Evolutionary conservation across 441 rosid species (phyloP), one percentile per base, ranked within the genome.

Genomic region (Populus tomentosa): DNA sequence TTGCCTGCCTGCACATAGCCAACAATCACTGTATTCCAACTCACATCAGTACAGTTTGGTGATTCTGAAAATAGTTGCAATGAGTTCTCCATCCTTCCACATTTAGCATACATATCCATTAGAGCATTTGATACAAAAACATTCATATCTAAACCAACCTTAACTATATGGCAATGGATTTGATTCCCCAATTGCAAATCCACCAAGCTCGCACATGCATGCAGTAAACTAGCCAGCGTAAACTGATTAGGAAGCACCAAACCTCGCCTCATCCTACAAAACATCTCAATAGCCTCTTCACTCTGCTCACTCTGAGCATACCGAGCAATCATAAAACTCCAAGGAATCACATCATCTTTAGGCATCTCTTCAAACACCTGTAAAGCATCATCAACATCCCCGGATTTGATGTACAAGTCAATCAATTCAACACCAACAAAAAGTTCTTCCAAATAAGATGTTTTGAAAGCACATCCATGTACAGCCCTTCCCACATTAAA

Each of bases 321-420:
- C 36, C 97, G 85, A 16, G 94, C 85, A 81, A 96, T 90, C 98
- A 96, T 89, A 80, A 92, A 92, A 82, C 97, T 96, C 98, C 99
- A 96, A 64, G 90, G 90, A 77, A 92, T 80, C 70, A 92, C 98
- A 84, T 96, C 89, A 53, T 78, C 77, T 74, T 88, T 90, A 30
- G 94, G 94, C 79, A 96, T 85, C 85, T 89, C 92, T 70, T 88
- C 88, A 76, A 96, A 96, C 36, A 90, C 86, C 76, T n/a, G 78
- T 13, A 80, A 75, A 74, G 89, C 91, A 83, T 77, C 79, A 70
- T 75, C 65, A 82, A 84, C 78, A 69, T 89, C 81, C 46, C 89
- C 89, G 21, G 78, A 82, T 26, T 85, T 82, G 7, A 87, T 77
- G 82, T 91, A 94, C 64, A 96, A 79, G 70, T 95, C 95, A 83